Conservation (phyloP, 2,329 filamentous ascomycete genomes). For the Trichoderma harzianum region DNA sequence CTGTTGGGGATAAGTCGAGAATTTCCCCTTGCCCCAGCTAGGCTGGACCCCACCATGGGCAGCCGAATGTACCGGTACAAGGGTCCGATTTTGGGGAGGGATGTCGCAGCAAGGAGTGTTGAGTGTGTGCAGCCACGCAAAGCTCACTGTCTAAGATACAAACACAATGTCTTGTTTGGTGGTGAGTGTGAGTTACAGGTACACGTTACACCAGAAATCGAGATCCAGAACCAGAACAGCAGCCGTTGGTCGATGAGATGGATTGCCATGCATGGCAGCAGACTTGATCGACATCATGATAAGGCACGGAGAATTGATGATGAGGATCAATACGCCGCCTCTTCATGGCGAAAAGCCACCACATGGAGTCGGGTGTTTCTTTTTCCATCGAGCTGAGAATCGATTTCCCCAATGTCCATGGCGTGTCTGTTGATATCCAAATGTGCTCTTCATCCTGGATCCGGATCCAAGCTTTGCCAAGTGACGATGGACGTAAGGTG, state of each 20-base stretch:
- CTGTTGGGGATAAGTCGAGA: constrained; percentile 39
- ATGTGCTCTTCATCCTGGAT: not conserved
- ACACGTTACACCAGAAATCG: not conserved
- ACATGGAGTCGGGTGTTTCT: not conserved
- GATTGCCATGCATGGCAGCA: not conserved
- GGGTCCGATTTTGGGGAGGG: not conserved
- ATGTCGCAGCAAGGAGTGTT: not conserved
- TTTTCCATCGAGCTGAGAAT: not conserved
- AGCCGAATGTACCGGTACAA: constrained; percentile 14
- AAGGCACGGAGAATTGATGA: not conserved
- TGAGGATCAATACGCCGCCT: not conserved
- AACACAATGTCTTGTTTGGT: not conserved
- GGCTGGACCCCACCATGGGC: constrained; percentile 6
- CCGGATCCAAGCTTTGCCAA: not conserved
- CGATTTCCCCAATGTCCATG: not conserved
- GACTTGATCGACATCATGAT: not conserved
- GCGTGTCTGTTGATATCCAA: not conserved
- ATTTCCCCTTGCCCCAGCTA: constrained; percentile 18
- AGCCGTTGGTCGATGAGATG: not conserved
- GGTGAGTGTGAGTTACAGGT: not conserved
- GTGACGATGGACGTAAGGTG: not conserved
- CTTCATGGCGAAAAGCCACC: not conserved
- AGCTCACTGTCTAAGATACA: not conserved
- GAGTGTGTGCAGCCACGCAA: constrained; percentile 10
- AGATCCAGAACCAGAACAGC: not conserved